Conservation (phyloP, 208 protist species). For the Tritrichomonas musculus region DNA sequence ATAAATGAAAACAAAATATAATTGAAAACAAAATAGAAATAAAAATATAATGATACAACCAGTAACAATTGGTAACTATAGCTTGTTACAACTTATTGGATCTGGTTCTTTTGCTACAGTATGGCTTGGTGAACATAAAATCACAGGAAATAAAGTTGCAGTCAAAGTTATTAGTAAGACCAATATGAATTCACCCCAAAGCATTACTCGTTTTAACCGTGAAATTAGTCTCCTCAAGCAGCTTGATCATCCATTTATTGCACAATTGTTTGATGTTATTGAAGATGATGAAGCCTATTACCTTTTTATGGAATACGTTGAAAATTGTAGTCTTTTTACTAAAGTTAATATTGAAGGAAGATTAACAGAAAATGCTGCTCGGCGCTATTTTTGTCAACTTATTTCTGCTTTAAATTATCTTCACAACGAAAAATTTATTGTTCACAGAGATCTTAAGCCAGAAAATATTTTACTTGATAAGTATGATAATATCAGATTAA, state of each 20-base stretch:
- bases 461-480: neutral
- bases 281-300: conserved; percentile 32
- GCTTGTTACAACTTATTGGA: neutral
- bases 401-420: neutral
- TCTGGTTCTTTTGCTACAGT: neutral
- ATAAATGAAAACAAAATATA: too few species aligned
- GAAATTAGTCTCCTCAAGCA: neutral
- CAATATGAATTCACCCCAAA: neutral
- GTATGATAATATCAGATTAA: neutral
- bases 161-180: neutral
- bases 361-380: neutral
- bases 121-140: neutral
- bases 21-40: too few species aligned
- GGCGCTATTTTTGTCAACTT: neutral
- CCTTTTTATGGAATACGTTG: neutral
- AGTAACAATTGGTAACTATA: conserved; percentile 5
- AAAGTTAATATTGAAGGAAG: neutral
- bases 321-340: neutral
- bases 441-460: conserved; percentile 22
- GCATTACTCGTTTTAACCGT: neutral
- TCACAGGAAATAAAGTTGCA: neutral
- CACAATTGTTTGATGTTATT: neutral
- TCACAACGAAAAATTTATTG: neutral
- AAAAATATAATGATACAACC: too few species aligned
- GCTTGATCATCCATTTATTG: conserved; percentile 3